Base-by-base conservation (phyloP, 78 protist genomes). In the Pigoraptor vietnamica region DNA sequence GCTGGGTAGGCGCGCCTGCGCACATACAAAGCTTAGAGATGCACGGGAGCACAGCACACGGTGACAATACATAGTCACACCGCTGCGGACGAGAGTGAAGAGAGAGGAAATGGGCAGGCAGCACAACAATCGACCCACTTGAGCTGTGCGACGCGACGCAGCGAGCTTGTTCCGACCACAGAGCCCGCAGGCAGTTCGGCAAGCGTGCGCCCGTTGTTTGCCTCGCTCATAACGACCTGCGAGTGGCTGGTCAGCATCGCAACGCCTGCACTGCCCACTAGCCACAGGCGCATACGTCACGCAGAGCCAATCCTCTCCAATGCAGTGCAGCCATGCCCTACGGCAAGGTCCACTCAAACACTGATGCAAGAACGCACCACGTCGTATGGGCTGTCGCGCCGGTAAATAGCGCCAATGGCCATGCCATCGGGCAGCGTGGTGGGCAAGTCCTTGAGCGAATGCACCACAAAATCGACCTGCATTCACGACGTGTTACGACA, bases 401-500 rank as follows among this genome's bases (percentile, higher is more conserved):
- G 34, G 35, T 35, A 0, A 24, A 67, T 33, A 1, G 93, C 93
- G n/a, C 92, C 95, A 19, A 86, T 19, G 32, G 34, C 1, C 55
- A 37, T n/a, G 34, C 90, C 87, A 0, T 37, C 88, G 29, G 92
- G 93, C 2, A 91, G 91, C 34, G 55, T 33, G 2, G 94, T 87
- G 35, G 93, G 94, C 55, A 92, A 37, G 25, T 92, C 96, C 90
- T 95, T 95, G 81, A 93, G 93, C 38, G 94, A 91, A 79, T 95
- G 96, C 48, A 95, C 96, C 23, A 91, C 84, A 39, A 91, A 1
- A 94, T 95, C 95, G 34, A 92, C 94, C 55, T 48, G 33, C n/a
- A n/a, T n/a, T n/a, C n/a, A n/a, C n/a, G n/a, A n/a, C n/a, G n/a
- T n/a, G n/a, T n/a, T n/a, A n/a, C n/a, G n/a, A 48, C 67, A 48